Evolutionary conservation across 805 yeast genomes (phyloP).

Genomic region (Saccharomyces cerevisiae): DNA sequence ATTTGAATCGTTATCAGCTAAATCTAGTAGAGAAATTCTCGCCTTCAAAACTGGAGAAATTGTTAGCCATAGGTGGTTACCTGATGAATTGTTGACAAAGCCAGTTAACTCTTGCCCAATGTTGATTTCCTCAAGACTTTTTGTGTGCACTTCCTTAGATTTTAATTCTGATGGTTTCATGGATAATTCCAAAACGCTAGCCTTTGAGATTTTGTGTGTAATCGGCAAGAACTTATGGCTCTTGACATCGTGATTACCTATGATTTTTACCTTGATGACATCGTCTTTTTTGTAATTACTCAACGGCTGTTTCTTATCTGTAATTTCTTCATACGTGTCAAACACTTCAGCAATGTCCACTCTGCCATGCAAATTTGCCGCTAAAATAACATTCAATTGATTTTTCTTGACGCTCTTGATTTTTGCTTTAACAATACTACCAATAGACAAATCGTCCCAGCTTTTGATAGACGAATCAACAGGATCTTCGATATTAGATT

Average conservation of each 20-base stretch:
- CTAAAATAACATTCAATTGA: constrained; percentile 66
- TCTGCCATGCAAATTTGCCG: constrained; percentile 73
- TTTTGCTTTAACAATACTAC: constrained; percentile 50
- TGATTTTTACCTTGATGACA: constrained; percentile 50
- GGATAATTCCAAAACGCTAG: constrained; percentile 57
- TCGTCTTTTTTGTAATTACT: constrained; percentile 51
- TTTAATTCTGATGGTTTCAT: constrained; percentile 37
- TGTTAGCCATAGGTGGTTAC: constrained; percentile 59
- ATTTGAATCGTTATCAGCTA: constrained; percentile 44
- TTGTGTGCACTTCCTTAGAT: constrained; percentile 21
- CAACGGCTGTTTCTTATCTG: constrained; percentile 51
- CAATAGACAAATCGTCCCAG: constrained; percentile 48
- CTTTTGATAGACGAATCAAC: constrained; percentile 45
- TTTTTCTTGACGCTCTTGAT: constrained; percentile 59
- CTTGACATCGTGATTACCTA: constrained; percentile 70
- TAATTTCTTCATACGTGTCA: constrained; percentile 44
- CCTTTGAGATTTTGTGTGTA: constrained; percentile 48
- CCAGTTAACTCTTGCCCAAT: constrained; percentile 47
- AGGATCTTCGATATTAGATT: constrained; percentile 41
- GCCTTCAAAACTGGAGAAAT: constrained; percentile 64
- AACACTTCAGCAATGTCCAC: constrained; percentile 67
- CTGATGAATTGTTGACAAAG: constrained; percentile 56
- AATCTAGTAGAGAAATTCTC: constrained; percentile 54
- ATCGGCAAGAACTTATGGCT: constrained; percentile 61
- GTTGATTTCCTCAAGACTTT: constrained; percentile 36